Conservation (phyloP, 768 basidiomycete genomes). For the Strobilomyces confusus region DNA sequence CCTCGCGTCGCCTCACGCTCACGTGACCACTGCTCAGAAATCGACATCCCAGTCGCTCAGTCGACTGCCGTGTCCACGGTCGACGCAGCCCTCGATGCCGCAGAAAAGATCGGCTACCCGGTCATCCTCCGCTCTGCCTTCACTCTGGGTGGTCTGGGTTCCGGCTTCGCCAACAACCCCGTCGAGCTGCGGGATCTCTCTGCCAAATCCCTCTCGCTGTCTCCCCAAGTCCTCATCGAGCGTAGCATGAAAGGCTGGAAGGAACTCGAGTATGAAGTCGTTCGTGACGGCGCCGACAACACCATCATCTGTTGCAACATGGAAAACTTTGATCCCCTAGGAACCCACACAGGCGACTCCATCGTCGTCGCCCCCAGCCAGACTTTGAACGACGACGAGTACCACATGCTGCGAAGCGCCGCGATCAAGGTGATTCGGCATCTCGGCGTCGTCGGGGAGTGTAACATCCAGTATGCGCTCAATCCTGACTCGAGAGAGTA, state of each 20-base stretch:
- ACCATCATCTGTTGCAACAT: constrained; percentile 99
- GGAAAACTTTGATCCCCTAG: constrained; percentile 99
- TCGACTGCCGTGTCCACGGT: constrained; percentile 97
- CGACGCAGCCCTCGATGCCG: constrained; percentile 87
- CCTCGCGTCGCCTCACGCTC: too few species aligned
- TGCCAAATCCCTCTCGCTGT: constrained; percentile 85
- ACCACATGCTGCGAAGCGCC: constrained; percentile 97
- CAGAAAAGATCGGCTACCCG: constrained; percentile 90
- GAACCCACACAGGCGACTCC: constrained; percentile 98
- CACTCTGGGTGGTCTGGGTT: constrained; percentile 96
- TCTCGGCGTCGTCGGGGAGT: constrained; percentile 89
- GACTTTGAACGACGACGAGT: constrained; percentile 95
- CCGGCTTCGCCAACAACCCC: constrained; percentile 93
- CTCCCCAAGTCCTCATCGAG: constrained; percentile 95
- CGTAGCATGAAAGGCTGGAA: constrained; percentile 99
- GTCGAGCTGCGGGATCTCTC: constrained; percentile 93
- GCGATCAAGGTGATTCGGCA: constrained; percentile 95
- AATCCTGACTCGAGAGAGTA: constrained; percentile 92
- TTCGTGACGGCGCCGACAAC: constrained; percentile 97
- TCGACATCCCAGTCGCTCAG: constrained; percentile 92
- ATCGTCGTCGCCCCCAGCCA: constrained; percentile 99
- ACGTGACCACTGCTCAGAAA: constrained; percentile 54
- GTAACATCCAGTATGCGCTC: constrained; percentile 97
- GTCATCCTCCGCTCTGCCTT: constrained; percentile 96
- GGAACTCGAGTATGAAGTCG: constrained; percentile 98